Conservation (phyloP, 805 yeast species). For the Cyberlindnera xishuangbannaensis region DNA sequence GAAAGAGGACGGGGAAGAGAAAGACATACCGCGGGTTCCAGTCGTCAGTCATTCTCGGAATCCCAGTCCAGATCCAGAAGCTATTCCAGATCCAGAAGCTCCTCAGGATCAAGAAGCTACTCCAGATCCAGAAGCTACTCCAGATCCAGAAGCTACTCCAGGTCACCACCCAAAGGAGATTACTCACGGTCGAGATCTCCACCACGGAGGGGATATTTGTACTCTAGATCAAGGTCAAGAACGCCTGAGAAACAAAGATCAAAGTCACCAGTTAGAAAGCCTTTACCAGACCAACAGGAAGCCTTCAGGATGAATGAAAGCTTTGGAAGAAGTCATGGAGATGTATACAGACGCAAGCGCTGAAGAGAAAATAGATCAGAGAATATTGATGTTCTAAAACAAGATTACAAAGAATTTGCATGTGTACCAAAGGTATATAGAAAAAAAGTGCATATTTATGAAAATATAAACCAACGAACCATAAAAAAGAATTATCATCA, state of each 20-base stretch:
- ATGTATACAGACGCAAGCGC: too few relatives aligned
- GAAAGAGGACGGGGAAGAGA: conserved; percentile 14
- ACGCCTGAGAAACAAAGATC: conserved; percentile 2
- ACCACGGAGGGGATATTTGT: conserved; percentile 1
- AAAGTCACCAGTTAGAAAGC: conserved; percentile 9
- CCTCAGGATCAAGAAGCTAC: conserved; percentile 13
- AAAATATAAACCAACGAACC: too few relatives aligned
- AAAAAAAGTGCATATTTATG: too few relatives aligned
- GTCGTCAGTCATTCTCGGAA: conserved; percentile 15
- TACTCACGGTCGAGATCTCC: conserved; percentile 3
- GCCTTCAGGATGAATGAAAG: neutral
- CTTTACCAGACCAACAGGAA: neutral
- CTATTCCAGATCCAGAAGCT: conserved; percentile 20
- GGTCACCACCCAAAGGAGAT: neutral
- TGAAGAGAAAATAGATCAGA: too few relatives aligned
- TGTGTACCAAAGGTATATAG: too few relatives aligned
- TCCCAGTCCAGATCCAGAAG: conserved; percentile 15
- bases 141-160: conserved; percentile 2
- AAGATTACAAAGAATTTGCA: too few relatives aligned
- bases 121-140: conserved; percentile 10
- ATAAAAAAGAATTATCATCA: too few relatives aligned
- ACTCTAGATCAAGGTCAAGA: conserved; percentile 1
- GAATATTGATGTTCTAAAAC: too few relatives aligned
- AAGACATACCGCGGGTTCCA: conserved; percentile 14
- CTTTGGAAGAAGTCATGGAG: too few relatives aligned